A percentile compares a stretch with the other conserved stretches of the same genome.
phyloP scores from a whole-genome alignment of 1,284 basidiomycete species.

The Sanghuangporus baumii region DNA sequence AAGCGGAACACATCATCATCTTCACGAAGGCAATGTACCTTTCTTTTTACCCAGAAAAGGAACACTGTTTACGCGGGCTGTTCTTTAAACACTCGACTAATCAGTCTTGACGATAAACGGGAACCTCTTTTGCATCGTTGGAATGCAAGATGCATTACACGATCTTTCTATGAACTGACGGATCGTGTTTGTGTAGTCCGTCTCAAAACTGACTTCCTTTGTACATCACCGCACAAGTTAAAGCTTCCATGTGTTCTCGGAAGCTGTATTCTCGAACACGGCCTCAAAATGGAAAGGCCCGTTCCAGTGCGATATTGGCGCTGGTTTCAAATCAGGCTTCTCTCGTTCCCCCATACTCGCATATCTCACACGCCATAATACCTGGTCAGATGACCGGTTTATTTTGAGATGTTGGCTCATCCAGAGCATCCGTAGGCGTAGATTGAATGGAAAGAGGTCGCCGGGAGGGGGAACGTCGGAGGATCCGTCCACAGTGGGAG shows the following conservation, averaged over 20 bases:
- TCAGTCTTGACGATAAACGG: not conserved
- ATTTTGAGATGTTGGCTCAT: not conserved
- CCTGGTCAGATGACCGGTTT: slow-evolving; percentile 8
- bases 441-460: not conserved
- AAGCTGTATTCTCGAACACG: not conserved
- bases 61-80: not conserved
- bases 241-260: not conserved
- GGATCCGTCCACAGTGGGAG: not conserved
- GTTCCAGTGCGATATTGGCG: not conserved
- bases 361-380: not conserved
- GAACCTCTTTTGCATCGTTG: not conserved
- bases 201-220: not conserved
- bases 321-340: not conserved
- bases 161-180: not conserved
- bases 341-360: not conserved
- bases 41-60: not conserved
- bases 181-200: not conserved
- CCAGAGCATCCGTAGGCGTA: not conserved
- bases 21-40: not conserved
- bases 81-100: not conserved
- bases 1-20: not conserved
- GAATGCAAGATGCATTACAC: too few relatives aligned
- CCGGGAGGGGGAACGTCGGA: slow-evolving; percentile 12
- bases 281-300: not conserved
- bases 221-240: not conserved